These are phyloP conservation scores for Cicer chorassanicum DNA, from an alignment of 306 rosid species.

Conservation along the genomic window DNA sequence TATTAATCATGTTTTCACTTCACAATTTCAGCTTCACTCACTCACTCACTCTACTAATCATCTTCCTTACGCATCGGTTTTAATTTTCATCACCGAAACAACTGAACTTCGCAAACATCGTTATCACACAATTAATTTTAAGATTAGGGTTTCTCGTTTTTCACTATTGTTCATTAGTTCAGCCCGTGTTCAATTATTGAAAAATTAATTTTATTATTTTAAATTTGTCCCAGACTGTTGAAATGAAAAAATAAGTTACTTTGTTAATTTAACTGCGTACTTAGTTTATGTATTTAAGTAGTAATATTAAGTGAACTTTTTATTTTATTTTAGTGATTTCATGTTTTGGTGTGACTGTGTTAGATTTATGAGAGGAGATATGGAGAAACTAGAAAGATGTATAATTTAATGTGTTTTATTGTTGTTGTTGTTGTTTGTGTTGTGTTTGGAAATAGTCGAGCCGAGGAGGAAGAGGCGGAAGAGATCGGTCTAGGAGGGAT, in stretches of 20 bases:
- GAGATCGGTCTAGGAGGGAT: constrained; percentile 61
- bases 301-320: not conserved
- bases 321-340: not conserved
- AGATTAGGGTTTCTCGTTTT: constrained; percentile 3
- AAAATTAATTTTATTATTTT: not conserved
- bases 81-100: no score
- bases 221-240: not conserved
- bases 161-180: not conserved
- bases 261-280: not conserved
- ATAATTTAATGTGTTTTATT: not conserved
- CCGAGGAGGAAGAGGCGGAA: constrained; percentile 62
- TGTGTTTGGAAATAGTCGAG: constrained; percentile 45
- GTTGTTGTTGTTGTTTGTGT: constrained; percentile 27
- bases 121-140: not conserved
- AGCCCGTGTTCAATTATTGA: not conserved
- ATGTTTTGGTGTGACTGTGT: constrained; percentile 15
- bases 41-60: not conserved
- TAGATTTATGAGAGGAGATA: constrained; percentile 20
- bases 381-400: not conserved
- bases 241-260: not conserved
- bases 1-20: not conserved
- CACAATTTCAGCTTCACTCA: constrained; percentile 16
- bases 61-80: not conserved
- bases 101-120: not conserved
- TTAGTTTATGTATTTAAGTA: not conserved